Evolutionary conservation across 805 yeast genomes (phyloP).

Genomic region (Lipomyces anomalus): DNA sequence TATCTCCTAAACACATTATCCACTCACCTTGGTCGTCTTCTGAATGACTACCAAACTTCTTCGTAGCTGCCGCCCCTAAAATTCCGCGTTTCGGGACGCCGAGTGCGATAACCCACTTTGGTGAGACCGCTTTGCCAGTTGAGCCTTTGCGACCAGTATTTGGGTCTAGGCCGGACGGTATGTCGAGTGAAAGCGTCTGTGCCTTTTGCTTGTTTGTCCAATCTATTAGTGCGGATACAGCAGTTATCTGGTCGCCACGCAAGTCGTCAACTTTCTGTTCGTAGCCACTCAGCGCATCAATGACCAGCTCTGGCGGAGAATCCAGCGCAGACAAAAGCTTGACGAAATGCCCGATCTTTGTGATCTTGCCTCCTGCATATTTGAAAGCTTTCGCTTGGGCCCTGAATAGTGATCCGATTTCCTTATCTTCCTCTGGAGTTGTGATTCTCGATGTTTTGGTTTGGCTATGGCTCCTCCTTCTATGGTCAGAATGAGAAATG

Average conservation of each 20-base stretch:
- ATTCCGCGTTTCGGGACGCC: conserved; percentile 70
- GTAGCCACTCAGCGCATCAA: conserved; percentile 83
- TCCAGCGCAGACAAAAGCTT: conserved; percentile 42
- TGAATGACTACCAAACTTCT: neutral
- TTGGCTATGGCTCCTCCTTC: no score
- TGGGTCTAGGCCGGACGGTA: conserved; percentile 78
- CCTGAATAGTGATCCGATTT: conserved; percentile 33
- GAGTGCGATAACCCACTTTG: conserved; percentile 59
- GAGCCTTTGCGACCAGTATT: conserved; percentile 56
- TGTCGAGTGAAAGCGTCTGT: conserved; percentile 61
- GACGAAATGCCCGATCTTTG: conserved; percentile 29
- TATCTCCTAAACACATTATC: conserved; percentile 1
- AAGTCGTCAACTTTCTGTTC: conserved; percentile 64
- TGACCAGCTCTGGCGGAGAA: conserved; percentile 69
- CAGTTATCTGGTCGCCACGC: conserved; percentile 33
- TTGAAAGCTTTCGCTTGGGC: conserved; percentile 53
- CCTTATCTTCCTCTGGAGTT: conserved; percentile 13
- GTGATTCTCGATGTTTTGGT: conserved; percentile 6
- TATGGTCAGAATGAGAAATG: no score
- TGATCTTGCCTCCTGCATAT: conserved; percentile 62
- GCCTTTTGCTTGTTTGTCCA: conserved; percentile 59
- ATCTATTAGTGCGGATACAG: conserved; percentile 41
- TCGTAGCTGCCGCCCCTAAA: conserved; percentile 41
- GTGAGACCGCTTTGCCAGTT: conserved; percentile 31
- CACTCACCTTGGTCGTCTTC: neutral